These are phyloP conservation scores for Penstemon davidsonii DNA, from an alignment of 257 asterid genomes.

Conservation along the genomic window DNA sequence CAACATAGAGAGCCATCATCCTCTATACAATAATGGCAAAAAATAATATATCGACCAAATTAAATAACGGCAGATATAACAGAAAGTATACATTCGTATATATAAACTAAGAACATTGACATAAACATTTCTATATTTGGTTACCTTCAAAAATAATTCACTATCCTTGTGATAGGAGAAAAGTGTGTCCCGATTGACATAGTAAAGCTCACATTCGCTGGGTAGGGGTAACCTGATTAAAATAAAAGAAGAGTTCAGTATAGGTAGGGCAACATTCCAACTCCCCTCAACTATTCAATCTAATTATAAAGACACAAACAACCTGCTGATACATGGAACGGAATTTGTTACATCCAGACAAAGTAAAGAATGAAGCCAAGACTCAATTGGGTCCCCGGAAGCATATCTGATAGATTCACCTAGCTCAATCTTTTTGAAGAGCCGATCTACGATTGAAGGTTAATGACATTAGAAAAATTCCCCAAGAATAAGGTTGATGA, in stretches of 20 bases:
- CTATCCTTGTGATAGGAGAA: constrained; percentile 65
- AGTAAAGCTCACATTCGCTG: constrained; percentile 80
- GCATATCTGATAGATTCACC: constrained; percentile 98
- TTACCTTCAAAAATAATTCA: constrained; percentile 72
- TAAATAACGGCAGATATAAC: constrained; percentile 9
- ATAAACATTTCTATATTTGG: neutral
- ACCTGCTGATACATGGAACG: constrained; percentile 74
- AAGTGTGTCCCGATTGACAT: constrained; percentile 89
- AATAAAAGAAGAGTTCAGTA: constrained; percentile 27
- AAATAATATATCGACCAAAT: constrained; percentile 8
- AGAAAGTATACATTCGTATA: neutral
- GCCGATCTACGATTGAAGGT: constrained; percentile 58
- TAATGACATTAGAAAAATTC: constrained; percentile 17
- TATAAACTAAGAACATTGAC: neutral
- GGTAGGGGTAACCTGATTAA: constrained; percentile 67
- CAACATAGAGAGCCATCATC: constrained; percentile 98
- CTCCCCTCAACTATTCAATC: constrained; percentile 13
- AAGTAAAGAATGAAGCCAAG: constrained; percentile 52
- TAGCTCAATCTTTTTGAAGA: constrained; percentile 83
- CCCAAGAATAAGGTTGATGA: constrained; percentile 17
- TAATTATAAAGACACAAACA: constrained; percentile 35
- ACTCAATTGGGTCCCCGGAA: constrained; percentile 87
- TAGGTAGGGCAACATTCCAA: constrained; percentile 16
- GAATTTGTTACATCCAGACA: constrained; percentile 75
- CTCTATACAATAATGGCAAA: constrained; percentile 48